A percentile compares a stretch with the other conserved stretches of the same genome.
phyloP scores from a whole-genome alignment of 2,329 filamentous ascomycete species.

The Calonectria ilicicola region DNA sequence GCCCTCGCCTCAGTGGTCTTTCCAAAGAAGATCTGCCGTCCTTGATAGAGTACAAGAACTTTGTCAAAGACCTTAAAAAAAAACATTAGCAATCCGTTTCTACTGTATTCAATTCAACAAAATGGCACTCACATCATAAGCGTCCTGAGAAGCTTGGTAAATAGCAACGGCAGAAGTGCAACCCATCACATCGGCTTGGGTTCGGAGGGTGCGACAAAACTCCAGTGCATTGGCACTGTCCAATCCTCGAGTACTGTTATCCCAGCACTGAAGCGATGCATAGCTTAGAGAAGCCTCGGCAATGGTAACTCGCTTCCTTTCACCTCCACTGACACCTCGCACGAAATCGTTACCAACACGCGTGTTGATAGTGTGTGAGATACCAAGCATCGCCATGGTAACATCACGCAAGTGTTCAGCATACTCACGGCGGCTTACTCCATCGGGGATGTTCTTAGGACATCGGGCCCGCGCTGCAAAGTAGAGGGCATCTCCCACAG shows the following conservation, averaged over 20 bases:
- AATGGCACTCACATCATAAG: constrained; percentile 39
- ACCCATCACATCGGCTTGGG: constrained; percentile 69
- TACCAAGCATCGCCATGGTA: constrained; percentile 77
- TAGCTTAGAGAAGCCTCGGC: constrained; percentile 46
- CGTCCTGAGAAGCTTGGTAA: constrained; percentile 67
- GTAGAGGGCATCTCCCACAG: constrained; percentile 79
- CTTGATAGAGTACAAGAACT: constrained; percentile 75
- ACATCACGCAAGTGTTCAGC: constrained; percentile 73
- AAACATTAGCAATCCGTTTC: constrained; percentile 43
- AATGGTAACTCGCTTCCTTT: constrained; percentile 56
- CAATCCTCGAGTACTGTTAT: constrained; percentile 73
- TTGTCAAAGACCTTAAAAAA: constrained; percentile 71
- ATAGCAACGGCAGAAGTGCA: constrained; percentile 70
- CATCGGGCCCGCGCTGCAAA: constrained; percentile 78
- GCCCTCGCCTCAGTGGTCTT: constrained; percentile 31
- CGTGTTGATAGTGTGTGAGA: constrained; percentile 76
- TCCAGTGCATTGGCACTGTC: constrained; percentile 74
- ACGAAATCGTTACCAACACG: constrained; percentile 77
- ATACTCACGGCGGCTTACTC: constrained; percentile 63
- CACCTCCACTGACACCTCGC: constrained; percentile 66
- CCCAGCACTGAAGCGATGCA: constrained; percentile 74
- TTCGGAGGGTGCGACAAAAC: constrained; percentile 70
- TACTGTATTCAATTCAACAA: constrained; percentile 34
- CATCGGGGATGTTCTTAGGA: constrained; percentile 69
- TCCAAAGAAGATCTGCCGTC: constrained; percentile 68